Percentiles rank a stretch among this genome's conserved stretches.
Conservation (phyloP, 1,284 basidiomycete genomes). For the Microbotryomycetes sp. region DNA sequence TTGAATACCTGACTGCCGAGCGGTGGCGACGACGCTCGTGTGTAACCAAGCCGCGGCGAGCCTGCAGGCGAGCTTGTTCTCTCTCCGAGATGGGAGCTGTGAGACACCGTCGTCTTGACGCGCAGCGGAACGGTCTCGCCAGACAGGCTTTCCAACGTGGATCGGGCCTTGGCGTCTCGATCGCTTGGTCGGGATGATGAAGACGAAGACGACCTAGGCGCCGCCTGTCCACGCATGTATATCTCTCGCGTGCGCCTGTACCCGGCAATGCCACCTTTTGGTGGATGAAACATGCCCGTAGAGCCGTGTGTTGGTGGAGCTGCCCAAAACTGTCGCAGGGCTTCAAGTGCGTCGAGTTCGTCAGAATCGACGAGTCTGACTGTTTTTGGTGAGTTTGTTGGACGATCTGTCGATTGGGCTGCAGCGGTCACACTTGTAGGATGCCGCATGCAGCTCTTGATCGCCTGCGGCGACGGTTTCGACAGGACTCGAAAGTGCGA, state of each 20-base stretch:
- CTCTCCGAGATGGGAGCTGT: not conserved
- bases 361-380: conserved; percentile 17
- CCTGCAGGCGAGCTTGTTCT: not conserved
- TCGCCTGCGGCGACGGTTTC: not conserved
- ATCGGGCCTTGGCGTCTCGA: not conserved
- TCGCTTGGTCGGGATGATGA: too few relatives aligned
- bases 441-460: not conserved
- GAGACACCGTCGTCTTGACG: not conserved
- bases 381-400: not conserved
- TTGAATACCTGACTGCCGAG: not conserved
- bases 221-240: conserved; percentile 8
- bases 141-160: not conserved
- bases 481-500: not conserved
- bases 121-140: not conserved
- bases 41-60: not conserved
- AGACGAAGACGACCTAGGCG: too few relatives aligned
- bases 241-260: conserved; percentile 17
- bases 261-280: conserved; percentile 14
- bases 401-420: not conserved
- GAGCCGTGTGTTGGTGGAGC: conserved; percentile 8
- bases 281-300: not conserved
- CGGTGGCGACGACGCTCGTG: not conserved
- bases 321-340: conserved; percentile 8
- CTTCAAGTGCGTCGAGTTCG: conserved; percentile 7
- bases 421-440: not conserved